phyloP scores from a whole-genome alignment of 73 alveolate species.

The Paramecium biaurelia region DNA sequence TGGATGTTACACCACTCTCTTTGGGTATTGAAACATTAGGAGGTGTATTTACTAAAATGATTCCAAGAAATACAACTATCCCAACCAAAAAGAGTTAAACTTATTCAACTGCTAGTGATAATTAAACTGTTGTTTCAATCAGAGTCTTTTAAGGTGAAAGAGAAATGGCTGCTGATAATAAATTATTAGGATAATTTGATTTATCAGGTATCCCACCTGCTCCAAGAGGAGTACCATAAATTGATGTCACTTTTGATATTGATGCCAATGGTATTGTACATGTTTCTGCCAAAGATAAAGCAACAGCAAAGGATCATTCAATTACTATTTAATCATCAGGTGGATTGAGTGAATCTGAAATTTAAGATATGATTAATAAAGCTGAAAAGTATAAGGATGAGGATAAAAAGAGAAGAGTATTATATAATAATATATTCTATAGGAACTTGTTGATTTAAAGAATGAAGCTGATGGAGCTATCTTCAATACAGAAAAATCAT shows the following conservation, averaged over 20 bases:
- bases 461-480: slow-evolving; percentile 88
- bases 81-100: slow-evolving; percentile 97
- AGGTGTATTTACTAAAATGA: slow-evolving; percentile 94
- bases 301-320: slow-evolving; percentile 85
- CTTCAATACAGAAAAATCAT: slow-evolving; percentile 83
- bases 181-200: slow-evolving; percentile 91
- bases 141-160: slow-evolving; percentile 98
- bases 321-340: slow-evolving; percentile 88
- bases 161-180: slow-evolving; percentile 95
- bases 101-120: slow-evolving; percentile 95
- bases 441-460: slow-evolving; percentile 70
- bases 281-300: slow-evolving; percentile 97
- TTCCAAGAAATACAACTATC: slow-evolving; percentile 95
- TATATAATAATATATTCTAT: background rate
- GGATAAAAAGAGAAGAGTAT: slow-evolving; percentile 80
- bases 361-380: slow-evolving; percentile 87
- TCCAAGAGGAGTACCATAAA: slow-evolving; percentile 95
- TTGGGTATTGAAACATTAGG: slow-evolving; percentile 96
- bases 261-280: slow-evolving; percentile 98
- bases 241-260: slow-evolving; percentile 96
- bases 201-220: slow-evolving; percentile 96
- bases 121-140: slow-evolving; percentile 92
- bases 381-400: slow-evolving; percentile 84
- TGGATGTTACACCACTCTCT: slow-evolving; percentile 98
- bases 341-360: slow-evolving; percentile 87